phyloP scores from a whole-genome alignment of 140 eudicot species.

The Cichorium intybus region DNA sequence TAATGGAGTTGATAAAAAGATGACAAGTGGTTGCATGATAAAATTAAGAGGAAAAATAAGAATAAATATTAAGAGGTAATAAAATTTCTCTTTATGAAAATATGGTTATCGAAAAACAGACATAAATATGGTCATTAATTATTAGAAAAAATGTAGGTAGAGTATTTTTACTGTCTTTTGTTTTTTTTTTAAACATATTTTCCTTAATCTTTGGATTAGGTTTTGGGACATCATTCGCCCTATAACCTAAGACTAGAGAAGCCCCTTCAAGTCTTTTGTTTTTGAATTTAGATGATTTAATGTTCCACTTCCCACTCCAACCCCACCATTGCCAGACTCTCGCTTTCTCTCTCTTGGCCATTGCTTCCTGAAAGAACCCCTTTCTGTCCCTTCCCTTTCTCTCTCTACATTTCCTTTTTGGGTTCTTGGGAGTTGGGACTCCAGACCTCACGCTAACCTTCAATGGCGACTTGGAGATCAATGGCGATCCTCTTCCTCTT shows the following conservation, averaged over 20 bases:
- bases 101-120: too few relatives aligned
- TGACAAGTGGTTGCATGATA: too few relatives aligned
- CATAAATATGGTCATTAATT: too few relatives aligned
- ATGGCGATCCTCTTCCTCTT: constrained; percentile 13
- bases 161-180: too few relatives aligned
- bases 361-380: constrained; percentile 24
- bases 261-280: background rate
- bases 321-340: constrained; percentile 11
- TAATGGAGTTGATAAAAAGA: too few relatives aligned
- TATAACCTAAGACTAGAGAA: background rate
- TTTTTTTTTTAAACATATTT: too few relatives aligned
- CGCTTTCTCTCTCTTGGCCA: constrained; percentile 12
- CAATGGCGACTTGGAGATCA: constrained; percentile 29
- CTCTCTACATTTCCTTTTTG: constrained; percentile 16
- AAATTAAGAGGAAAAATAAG: too few relatives aligned
- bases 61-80: too few relatives aligned
- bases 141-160: too few relatives aligned
- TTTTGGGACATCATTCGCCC: background rate
- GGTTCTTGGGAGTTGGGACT: constrained; percentile 17
- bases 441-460: constrained; percentile 9
- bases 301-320: background rate
- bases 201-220: too few relatives aligned
- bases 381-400: constrained; percentile 22
- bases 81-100: too few relatives aligned
- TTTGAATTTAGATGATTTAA: too few relatives aligned